Evolutionary conservation across 495 filamentous ascomycete species (phyloP).

Genomic region (Hypomontagnella monticulosa): DNA sequence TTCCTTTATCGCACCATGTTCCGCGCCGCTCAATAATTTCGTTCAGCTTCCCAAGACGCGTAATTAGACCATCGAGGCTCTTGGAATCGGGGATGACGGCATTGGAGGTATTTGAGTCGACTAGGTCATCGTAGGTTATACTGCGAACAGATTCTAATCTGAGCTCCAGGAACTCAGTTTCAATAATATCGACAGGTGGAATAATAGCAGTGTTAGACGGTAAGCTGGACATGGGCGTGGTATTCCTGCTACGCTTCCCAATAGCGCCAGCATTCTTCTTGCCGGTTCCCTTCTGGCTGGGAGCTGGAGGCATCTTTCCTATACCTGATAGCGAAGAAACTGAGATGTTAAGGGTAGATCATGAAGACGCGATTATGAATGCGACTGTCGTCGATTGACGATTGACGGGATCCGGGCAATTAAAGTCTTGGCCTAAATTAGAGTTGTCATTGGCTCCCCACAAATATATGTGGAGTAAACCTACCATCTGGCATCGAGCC

Average conservation of each 20-base stretch:
- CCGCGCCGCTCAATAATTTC: constrained; percentile 72
- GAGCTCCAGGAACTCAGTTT: constrained; percentile 72
- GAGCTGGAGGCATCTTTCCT: constrained; percentile 61
- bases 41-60: constrained; percentile 71
- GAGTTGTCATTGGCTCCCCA: constrained; percentile 1
- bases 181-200: constrained; percentile 64
- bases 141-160: constrained; percentile 58
- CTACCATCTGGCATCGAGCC: no score
- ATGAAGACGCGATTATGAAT: neutral
- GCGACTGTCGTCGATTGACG: constrained; percentile 10
- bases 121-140: constrained; percentile 75
- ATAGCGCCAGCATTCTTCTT: constrained; percentile 75
- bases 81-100: constrained; percentile 78
- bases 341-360: constrained; percentile 56
- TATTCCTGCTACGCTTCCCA: constrained; percentile 84
- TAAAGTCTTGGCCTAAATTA: constrained; percentile 6
- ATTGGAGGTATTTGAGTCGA: constrained; percentile 69
- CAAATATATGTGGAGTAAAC: neutral
- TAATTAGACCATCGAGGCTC: constrained; percentile 72
- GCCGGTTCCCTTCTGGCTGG: constrained; percentile 76
- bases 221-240: constrained; percentile 76
- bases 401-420: neutral
- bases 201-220: constrained; percentile 58
- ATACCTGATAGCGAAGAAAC: constrained; percentile 62
- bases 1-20: constrained; percentile 72